Base-by-base conservation (phyloP, 495 filamentous ascomycete species). In the Penicillium lagena region DNA sequence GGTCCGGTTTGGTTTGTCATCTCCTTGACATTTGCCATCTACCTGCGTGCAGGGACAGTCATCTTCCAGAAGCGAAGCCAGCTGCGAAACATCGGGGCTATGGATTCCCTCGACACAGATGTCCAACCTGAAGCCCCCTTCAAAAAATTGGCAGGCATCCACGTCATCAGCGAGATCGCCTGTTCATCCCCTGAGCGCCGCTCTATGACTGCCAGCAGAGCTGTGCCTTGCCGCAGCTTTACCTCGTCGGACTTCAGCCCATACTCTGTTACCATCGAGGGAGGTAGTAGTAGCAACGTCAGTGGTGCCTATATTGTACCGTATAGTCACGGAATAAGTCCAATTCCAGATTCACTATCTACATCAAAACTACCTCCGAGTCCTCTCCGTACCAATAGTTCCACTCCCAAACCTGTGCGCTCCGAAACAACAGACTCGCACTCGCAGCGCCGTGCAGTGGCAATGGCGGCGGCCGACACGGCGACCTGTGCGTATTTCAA, bases 1-100 rank as follows among this genome's bases (percentile, higher is more conserved):
- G 89, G 77, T 0, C 88, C 89, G 7, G 81, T 91, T 27, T 94
- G 89, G 89, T 86, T 89, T 28, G 67, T 85, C 14, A 85, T 93
- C 43, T 42, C 76, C 11, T 45, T 82, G 30, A 90, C 89, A 9
- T 72, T 87, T 35, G 64, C 69, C 29, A 90, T 95, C 45, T 95
- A 94, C 57, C 58, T 81, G 29, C 74, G 82, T 28, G 81, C 85
- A 35, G 87, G 88, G 10, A 65, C 72, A 28, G 79, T 85, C 12
- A 89, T 94, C 51, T 89, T 79, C 52, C 55, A 65, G 27, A 67
- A 71, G 37, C 64, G 76, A 12, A 62, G 67, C 6, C 58, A 65
- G 35, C 67, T 80, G n/a, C 62, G 59, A 2, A 56, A 63, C 3
- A 59, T 76, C n/a, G 60, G 52, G 0, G 49, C 36, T 2, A 47